phyloP scores from a whole-genome alignment of 2,329 filamentous ascomycete genomes.

The Penicillium capsulatum region DNA sequence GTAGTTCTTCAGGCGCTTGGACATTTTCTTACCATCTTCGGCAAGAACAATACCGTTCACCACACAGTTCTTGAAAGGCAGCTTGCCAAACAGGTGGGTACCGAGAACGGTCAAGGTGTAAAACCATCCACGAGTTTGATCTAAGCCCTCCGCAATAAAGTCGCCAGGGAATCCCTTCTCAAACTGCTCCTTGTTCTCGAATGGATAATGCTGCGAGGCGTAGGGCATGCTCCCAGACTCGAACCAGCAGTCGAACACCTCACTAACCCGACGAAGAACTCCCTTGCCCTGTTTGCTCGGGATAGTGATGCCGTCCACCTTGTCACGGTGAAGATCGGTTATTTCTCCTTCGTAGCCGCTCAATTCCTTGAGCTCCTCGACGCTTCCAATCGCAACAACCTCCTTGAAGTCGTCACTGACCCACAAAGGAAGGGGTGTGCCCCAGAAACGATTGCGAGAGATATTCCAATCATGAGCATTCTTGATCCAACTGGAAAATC shows the following conservation, averaged over 20 bases:
- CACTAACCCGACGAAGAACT: conserved; percentile 70
- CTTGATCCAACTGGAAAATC: conserved; percentile 86
- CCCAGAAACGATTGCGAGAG: conserved; percentile 91
- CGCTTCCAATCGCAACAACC: conserved; percentile 77
- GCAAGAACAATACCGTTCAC: conserved; percentile 92
- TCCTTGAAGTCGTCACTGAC: conserved; percentile 85
- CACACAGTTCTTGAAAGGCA: conserved; percentile 93
- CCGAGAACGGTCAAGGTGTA: conserved; percentile 87
- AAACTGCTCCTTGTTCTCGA: conserved; percentile 79
- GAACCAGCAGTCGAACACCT: conserved; percentile 97
- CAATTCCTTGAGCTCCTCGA: conserved; percentile 75
- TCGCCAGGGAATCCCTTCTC: conserved; percentile 80
- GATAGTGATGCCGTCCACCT: conserved; percentile 90
- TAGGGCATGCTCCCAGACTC: conserved; percentile 97
- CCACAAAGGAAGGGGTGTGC: conserved; percentile 88
- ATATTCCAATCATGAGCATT: conserved; percentile 96
- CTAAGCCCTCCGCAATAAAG: conserved; percentile 89
- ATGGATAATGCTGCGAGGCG: conserved; percentile 84
- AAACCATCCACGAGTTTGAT: conserved; percentile 96
- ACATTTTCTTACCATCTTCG: conserved; percentile 98
- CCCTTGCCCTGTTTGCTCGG: conserved; percentile 86
- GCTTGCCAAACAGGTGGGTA: conserved; percentile 76
- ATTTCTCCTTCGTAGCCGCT: conserved; percentile 83
- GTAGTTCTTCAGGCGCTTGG: conserved; percentile 93
- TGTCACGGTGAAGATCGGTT: conserved; percentile 83